Evolutionary conservation across 1,284 basidiomycete species (phyloP), one percentile per base, ranked within the genome.

Genomic region (Puccinia hordei): DNA sequence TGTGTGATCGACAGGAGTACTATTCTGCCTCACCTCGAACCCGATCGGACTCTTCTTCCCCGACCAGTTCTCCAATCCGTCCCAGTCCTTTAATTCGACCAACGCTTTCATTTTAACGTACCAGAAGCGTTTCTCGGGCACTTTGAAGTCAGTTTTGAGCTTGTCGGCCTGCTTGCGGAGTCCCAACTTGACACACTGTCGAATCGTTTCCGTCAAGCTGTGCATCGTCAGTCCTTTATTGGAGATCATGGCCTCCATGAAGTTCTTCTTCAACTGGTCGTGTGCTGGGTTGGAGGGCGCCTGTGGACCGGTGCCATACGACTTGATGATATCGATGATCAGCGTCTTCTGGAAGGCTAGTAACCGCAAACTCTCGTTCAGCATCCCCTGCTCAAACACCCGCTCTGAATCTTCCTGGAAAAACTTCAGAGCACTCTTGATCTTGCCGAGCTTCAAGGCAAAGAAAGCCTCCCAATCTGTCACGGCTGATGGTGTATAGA

Each of bases 321-420:
- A 66, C 41, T 41, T 79, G 4, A 79, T 30, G n/a, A 90, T 86
- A 83, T 99, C 97, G 82, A 91, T 91, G 85, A 98, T 95, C 30
- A 97, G 88, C 78, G 92, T 90, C 83, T 93, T 91, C 85, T 99
- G 96, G 63, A 91, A 87, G 0, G 89, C 87, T 3, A 98, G 88
- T 27, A 99, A 87, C 0, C 91, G 89, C 6, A 89, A 88, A 69
- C 90, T 91, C 84, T 99, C 97, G 81, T 97, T 94, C 87, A 79
- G 6, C 66, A 79, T 79, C 27, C 55, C 97, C 4, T 94, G 90
- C 86, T 99, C 96, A 83, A 98, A 95, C 0, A 86, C 84, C 4
- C 92, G 88, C 83, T 98, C 95, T 85, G 94, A 95, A 85, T 98
- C 95, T 85, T 99, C 95, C 0, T 90, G 91, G 85, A 98, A 95